Evolutionary conservation across 805 yeast genomes (phyloP).

Genomic region (Saturnispora zaruensis): DNA sequence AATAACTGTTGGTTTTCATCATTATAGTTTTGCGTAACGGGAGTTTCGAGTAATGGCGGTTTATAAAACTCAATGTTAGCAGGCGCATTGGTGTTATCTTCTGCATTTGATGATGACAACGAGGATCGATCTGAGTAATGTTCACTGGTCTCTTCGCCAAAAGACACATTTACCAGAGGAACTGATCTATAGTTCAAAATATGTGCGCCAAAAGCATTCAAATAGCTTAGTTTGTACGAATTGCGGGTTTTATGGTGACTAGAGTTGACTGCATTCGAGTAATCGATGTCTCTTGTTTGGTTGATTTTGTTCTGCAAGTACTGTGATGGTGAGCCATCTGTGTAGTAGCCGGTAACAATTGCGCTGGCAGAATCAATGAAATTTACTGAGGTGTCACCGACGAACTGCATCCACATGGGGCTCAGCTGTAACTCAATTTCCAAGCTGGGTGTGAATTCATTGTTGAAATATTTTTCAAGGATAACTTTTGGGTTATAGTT

Average conservation of each 20-base stretch:
- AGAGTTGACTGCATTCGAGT: background rate
- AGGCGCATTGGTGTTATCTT: background rate
- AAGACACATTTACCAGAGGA: background rate
- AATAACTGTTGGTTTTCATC: constrained; percentile 2
- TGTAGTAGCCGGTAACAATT: background rate
- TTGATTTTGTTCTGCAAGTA: background rate
- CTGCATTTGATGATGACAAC: background rate
- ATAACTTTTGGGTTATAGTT: background rate
- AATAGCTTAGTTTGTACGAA: background rate
- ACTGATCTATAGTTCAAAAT: background rate
- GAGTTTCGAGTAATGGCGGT: background rate
- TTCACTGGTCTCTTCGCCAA: background rate
- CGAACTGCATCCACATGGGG: background rate
- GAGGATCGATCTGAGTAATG: background rate
- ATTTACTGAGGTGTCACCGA: background rate
- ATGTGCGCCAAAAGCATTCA: background rate
- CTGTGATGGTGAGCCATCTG: constrained; percentile 1
- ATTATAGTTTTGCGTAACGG: background rate
- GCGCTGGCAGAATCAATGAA: background rate
- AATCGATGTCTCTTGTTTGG: background rate
- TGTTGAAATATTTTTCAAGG: background rate
- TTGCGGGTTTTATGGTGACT: background rate
- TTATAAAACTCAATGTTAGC: background rate
- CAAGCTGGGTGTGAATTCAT: background rate
- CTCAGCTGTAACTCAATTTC: background rate